Evolutionary conservation across 805 yeast species (phyloP).

Genomic region (Zygoascus bituminiphila): DNA sequence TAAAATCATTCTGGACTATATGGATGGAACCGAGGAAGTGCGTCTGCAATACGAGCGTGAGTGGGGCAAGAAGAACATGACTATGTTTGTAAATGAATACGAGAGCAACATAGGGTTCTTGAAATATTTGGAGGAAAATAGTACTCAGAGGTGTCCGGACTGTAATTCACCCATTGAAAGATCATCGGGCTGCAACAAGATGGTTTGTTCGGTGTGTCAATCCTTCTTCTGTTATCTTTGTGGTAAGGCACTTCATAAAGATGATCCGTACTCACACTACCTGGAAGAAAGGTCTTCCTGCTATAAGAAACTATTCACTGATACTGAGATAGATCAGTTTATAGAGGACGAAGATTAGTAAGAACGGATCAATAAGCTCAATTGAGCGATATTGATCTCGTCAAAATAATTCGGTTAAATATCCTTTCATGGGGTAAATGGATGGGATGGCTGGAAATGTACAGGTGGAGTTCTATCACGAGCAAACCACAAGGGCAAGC

Average conservation of each 20-base stretch:
- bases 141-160: constrained; percentile 13
- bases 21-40: constrained; percentile 9
- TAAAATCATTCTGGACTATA: constrained; percentile 11
- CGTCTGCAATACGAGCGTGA: constrained; percentile 10
- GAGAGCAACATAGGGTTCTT: constrained; percentile 12
- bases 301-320: constrained; percentile 15
- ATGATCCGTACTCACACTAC: constrained; percentile 17
- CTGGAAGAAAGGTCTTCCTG: constrained; percentile 12
- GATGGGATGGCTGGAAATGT: too few relatives aligned
- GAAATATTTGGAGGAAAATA: constrained; percentile 12
- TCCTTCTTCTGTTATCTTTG: constrained; percentile 18
- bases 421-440: too few relatives aligned
- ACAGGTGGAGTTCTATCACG: too few relatives aligned
- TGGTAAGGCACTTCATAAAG: constrained; percentile 4
- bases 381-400: too few relatives aligned
- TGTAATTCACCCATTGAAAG: constrained; percentile 17
- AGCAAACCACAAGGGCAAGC: too few relatives aligned
- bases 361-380: too few relatives aligned
- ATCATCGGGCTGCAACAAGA: constrained; percentile 18
- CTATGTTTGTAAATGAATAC: constrained; percentile 6
- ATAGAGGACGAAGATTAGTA: background rate
- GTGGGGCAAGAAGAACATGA: constrained; percentile 18
- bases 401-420: too few relatives aligned
- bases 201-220: constrained; percentile 16
- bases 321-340: constrained; percentile 12